Evolutionary conservation across 371 early-diverging fungal species (phyloP).

Genomic region (Parasitella parasitica): DNA sequence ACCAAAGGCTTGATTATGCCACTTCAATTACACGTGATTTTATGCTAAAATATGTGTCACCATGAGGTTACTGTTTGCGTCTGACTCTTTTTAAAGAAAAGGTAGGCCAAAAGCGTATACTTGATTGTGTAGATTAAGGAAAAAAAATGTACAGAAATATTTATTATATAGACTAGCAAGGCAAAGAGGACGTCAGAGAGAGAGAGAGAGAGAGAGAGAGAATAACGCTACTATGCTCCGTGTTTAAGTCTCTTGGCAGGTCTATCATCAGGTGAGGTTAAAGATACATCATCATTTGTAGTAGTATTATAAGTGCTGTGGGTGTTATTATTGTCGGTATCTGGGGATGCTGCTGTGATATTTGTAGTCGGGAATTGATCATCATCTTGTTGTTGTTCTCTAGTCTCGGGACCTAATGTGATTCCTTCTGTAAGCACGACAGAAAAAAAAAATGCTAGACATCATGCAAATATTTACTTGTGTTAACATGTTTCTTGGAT

Average conservation of each 20-base stretch:
- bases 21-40: background rate
- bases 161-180: too few species aligned
- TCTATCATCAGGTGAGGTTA: background rate
- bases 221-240: background rate
- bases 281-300: background rate
- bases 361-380: background rate
- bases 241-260: background rate
- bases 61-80: background rate
- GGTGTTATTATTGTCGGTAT: background rate
- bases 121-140: too few species aligned
- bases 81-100: too few species aligned
- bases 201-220: background rate
- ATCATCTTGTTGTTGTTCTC: background rate
- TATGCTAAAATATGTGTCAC: background rate
- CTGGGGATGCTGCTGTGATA: background rate
- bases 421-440: background rate
- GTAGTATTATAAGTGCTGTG: background rate
- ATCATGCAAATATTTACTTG: background rate
- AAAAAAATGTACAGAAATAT: background rate
- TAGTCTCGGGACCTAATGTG: background rate
- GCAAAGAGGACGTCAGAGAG: background rate
- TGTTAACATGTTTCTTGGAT: constrained; percentile 8
- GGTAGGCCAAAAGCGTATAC: too few species aligned
- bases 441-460: background rate
- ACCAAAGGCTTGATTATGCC: background rate